Evolutionary conservation across 257 asterid species (phyloP), one percentile per base, ranked within the genome.

Genomic region (Solanum tarapatanum): DNA sequence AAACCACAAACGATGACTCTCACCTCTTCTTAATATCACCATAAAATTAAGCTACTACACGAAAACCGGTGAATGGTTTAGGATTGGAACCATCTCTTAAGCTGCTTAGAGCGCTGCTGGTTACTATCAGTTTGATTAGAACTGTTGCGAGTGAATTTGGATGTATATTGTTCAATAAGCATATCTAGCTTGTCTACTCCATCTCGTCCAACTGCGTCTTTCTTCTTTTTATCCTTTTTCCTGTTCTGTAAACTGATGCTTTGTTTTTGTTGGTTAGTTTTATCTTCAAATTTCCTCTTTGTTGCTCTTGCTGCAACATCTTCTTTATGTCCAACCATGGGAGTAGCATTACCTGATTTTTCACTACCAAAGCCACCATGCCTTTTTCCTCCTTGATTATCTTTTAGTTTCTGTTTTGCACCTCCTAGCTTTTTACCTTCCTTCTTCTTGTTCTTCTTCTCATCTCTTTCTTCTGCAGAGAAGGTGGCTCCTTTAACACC

Each of bases 81-180:
- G 62, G 93, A 88, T 86, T 95, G 97, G 83, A 95, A 97, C 98
- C 99, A 95, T 91, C 98, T 97, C 88, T 91, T 93, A 30, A 94
- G 95, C 87, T 89, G 91, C 91, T 93, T 97, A 33, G 96, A 89
- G n/a, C 94, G 92, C 88, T 89, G 94, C 90, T 90, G 92, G 87
- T 90, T 91, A 88, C 87, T 91, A 32, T 88, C 91, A 16, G 90
- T 80, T 75, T 87, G 89, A 60, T 60, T 87, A 60, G 92, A 88
- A 89, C 86, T 88, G 17, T 77, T 58, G 45, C 94, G 94, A 0
- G 94, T 77, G 79, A 95, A 94, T 77, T 97, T 97, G 43, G 96
- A 89, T 84, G 92, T 93, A 92, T 97, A 97, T 80, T 94, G 93
- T 75, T 95, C 95, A 9, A 97, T 97, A 87, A 97, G 93, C 89